Evolutionary conservation across 371 early-diverging fungal genomes (phyloP), one percentile per base, ranked within the genome.

Genomic region (Mucor indicus): DNA sequence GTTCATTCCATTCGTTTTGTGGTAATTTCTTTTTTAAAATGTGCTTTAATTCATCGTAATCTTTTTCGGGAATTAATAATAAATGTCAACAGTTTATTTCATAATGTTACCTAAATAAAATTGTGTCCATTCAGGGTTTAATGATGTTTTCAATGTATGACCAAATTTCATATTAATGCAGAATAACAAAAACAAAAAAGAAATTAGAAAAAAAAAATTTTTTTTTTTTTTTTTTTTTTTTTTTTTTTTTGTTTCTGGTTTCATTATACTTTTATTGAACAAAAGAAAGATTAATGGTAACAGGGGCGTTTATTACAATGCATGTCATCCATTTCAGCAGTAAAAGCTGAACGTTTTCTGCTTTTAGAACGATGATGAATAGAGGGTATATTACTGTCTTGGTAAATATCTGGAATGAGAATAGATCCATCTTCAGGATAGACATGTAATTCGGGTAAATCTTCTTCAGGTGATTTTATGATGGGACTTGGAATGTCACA

Each of bases 31-130:
- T 72, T 64, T 91, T 91, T 52, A 93, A 79, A 24, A 80, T 83
- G 3, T 64, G 57, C 68, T 93, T 95, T 49, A 95, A 79, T 17
- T 80, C 87, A 47, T 91, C 87, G 60, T 96, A 96, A 44, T 78
- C 76, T 65, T 15, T 21, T 45, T 35, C 36, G 36, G 35, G 24
- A 35, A 6, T 45, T 11, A 36, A 5, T 8, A 24, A 15, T 17
- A 4, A 3, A 4, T 21, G 8, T 15, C 10, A 27, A 19, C 9
- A 23, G 13, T 8, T 31, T 15, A 13, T 1, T 32, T 39, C 10
- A 27, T 9, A 5, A 15, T 38, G 41, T 44, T 62, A 69, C 74
- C 74, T 32, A 74, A 42, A 50, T 74, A 74, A 36, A 63, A 56
- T 10, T 45, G 87, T 27, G 81, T 77, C 91, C 95, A 96, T 48